These are phyloP conservation scores for Alternaria sp. DNA, from an alignment of 2,329 filamentous ascomycete species.

Conservation along the genomic window DNA sequence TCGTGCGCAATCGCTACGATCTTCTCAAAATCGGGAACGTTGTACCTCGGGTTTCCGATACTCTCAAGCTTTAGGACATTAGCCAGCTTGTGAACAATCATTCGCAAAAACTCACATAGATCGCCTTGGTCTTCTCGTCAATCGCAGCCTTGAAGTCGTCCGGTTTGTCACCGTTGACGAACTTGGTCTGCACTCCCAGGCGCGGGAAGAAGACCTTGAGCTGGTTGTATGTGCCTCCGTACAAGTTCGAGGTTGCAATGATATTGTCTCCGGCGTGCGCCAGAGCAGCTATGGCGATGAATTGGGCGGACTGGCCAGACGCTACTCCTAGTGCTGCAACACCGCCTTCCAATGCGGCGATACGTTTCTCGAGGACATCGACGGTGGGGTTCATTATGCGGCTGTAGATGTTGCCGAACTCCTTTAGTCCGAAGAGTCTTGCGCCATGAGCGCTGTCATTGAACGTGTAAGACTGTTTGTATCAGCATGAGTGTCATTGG, in stretches of 20 bases:
- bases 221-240: conserved; percentile 97
- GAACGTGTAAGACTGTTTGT: conserved; percentile 79
- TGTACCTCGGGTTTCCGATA: conserved; percentile 93
- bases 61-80: conserved; percentile 63
- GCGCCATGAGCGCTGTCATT: conserved; percentile 96
- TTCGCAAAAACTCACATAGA: conserved; percentile 65
- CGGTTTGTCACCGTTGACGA: conserved; percentile 79
- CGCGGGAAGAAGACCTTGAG: conserved; percentile 89
- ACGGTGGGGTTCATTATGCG: conserved; percentile 83
- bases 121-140: conserved; percentile 90
- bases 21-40: conserved; percentile 87
- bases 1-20: conserved; percentile 81
- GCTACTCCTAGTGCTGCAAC: conserved; percentile 82
- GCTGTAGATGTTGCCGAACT: conserved; percentile 97
- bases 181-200: conserved; percentile 88
- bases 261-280: conserved; percentile 92
- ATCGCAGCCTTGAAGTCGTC: conserved; percentile 82
- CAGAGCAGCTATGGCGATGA: conserved; percentile 86
- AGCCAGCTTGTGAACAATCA: not conserved
- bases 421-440: conserved; percentile 93
- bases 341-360: conserved; percentile 94
- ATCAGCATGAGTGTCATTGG: conserved; percentile 13
- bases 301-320: conserved; percentile 89
- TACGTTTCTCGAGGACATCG: conserved; percentile 94
- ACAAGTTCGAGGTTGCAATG: conserved; percentile 82